A percentile compares a stretch with the other conserved stretches of the same genome.
Conservation (phyloP, 78 protist species). For the Protostelium mycophagum region DNA sequence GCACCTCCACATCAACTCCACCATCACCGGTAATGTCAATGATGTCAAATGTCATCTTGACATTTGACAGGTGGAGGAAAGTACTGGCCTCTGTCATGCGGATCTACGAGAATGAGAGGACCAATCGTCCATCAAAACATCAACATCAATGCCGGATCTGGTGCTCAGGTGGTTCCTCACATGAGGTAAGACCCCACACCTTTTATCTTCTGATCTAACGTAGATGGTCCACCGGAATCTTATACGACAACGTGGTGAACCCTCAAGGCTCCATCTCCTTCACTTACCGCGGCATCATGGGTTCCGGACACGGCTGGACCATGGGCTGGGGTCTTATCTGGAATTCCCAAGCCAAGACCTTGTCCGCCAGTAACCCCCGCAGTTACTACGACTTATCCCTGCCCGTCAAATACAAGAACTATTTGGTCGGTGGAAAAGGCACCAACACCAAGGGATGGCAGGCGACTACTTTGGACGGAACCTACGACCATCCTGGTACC, state of each 20-base stretch:
- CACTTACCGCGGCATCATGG: not conserved
- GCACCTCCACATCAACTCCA: not conserved
- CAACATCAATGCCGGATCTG: not conserved
- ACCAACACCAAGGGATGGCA: not conserved
- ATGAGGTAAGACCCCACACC: not conserved
- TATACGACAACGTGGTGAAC: not conserved
- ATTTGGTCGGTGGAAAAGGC: not conserved
- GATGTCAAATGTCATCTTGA: not conserved
- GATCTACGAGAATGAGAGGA: not conserved
- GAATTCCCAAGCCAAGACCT: not conserved
- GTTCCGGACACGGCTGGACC: conserved; percentile 1
- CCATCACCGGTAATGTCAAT: not conserved
- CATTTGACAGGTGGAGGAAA: not conserved
- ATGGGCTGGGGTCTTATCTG: not conserved
- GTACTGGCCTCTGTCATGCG: not conserved
- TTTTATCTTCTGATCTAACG: not conserved
- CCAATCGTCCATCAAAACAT: not conserved
- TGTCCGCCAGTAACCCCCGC: not conserved
- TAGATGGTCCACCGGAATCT: not conserved
- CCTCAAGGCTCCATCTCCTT: not conserved
- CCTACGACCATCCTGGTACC: not conserved
- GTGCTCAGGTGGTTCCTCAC: not conserved
- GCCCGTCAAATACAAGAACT: not conserved
- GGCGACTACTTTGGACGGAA: not conserved
- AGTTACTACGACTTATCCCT: not conserved